Percentiles rank a stretch among this genome's conserved stretches.
Evolutionary conservation across 2,329 filamentous ascomycete genomes (phyloP).

Genomic region (Monascus ruber): DNA sequence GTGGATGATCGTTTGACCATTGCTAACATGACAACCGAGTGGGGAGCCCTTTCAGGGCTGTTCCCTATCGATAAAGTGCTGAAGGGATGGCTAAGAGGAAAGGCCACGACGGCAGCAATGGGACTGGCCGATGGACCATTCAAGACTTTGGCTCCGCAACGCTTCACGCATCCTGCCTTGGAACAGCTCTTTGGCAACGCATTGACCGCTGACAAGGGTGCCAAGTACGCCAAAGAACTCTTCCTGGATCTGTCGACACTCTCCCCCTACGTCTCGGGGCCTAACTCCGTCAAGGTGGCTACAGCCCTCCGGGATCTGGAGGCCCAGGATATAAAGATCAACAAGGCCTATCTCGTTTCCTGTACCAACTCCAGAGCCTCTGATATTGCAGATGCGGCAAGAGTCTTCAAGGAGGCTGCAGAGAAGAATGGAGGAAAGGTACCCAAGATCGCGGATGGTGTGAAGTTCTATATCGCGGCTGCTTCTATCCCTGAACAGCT

Average conservation of each 20-base stretch:
- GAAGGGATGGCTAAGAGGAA: slow-evolving; percentile 61
- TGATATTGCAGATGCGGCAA: slow-evolving; percentile 70
- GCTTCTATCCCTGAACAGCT: slow-evolving; percentile 70
- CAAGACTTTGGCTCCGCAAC: slow-evolving; percentile 38
- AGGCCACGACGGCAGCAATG: slow-evolving; percentile 62
- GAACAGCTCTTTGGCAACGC: slow-evolving; percentile 60
- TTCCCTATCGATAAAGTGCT: slow-evolving; percentile 73
- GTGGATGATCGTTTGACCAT: slow-evolving; percentile 61
- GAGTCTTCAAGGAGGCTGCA: slow-evolving; percentile 71
- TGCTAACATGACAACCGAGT: slow-evolving; percentile 72
- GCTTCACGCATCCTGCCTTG: slow-evolving; percentile 61
- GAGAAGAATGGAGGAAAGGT: slow-evolving; percentile 46
- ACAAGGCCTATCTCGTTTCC: slow-evolving; percentile 79
- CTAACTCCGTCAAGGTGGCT: slow-evolving; percentile 81
- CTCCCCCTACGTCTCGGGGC: slow-evolving; percentile 72
- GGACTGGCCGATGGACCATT: slow-evolving; percentile 39
- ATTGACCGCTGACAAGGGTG: slow-evolving; percentile 60
- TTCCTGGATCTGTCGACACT: slow-evolving; percentile 75
- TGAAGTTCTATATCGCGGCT: slow-evolving; percentile 82
- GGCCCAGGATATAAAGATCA: slow-evolving; percentile 59
- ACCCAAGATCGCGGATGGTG: slow-evolving; percentile 61
- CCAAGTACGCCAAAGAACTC: slow-evolving; percentile 70
- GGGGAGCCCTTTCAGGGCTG: slow-evolving; percentile 60
- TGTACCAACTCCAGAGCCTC: slow-evolving; percentile 81
- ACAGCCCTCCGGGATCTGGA: slow-evolving; percentile 67